Conservation (phyloP, 768 basidiomycete species). For the Kwoniella shandongensis region DNA sequence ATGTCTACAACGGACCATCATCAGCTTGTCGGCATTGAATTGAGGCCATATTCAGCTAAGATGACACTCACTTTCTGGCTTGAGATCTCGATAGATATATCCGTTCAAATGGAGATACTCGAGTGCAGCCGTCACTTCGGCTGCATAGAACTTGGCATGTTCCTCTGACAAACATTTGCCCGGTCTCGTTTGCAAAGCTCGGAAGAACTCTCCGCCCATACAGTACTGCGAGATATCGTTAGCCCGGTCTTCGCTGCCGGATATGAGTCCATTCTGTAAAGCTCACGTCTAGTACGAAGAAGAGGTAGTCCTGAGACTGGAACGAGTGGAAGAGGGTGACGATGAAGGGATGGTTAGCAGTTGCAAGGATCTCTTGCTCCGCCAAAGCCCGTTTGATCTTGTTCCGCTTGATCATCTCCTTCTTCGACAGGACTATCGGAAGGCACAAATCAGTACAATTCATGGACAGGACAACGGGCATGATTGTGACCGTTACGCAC, state of each 20-base stretch:
- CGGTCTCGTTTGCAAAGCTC: conserved; percentile 89
- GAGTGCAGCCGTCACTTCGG: conserved; percentile 94
- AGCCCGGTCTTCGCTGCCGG: neutral
- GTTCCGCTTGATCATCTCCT: conserved; percentile 99
- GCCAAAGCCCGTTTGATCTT: conserved; percentile 99
- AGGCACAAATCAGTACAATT: conserved; percentile 1
- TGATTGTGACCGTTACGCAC: conserved; percentile 64
- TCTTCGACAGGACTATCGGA: conserved; percentile 83
- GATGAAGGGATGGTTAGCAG: conserved; percentile 99
- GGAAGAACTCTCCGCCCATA: conserved; percentile 99
- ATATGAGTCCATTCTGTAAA: neutral
- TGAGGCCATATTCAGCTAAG: neutral
- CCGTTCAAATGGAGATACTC: conserved; percentile 99
- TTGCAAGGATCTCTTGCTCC: conserved; percentile 97
- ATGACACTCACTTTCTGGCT: conserved; percentile 88
- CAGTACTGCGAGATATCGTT: conserved; percentile 81
- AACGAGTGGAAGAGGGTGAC: conserved; percentile 99
- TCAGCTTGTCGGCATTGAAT: neutral
- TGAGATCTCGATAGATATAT: conserved; percentile 98
- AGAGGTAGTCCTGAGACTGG: conserved; percentile 95
- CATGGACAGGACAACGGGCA: too few relatives aligned
- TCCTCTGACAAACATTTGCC: conserved; percentile 97
- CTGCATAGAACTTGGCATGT: conserved; percentile 94
- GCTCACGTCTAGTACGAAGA: conserved; percentile 61
- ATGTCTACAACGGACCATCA: conserved; percentile 68